phyloP scores from a whole-genome alignment of 2,329 filamentous ascomycete genomes.

The Ophiobolus disseminans region DNA sequence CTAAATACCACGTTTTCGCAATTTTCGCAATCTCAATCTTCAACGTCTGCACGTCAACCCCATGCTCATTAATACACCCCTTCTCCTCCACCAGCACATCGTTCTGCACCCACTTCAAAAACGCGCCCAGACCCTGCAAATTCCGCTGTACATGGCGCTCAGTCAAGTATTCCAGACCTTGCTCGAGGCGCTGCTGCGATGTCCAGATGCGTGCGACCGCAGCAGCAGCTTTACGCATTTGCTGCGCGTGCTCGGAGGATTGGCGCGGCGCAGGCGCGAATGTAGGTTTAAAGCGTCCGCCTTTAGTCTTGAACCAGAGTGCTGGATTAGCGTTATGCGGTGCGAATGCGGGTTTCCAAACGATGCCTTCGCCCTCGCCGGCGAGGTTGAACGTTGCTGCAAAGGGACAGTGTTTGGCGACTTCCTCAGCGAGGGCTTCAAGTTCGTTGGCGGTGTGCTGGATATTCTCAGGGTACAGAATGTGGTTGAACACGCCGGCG shows the following conservation, averaged over 20 bases:
- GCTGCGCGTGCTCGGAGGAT: slow-evolving; percentile 10
- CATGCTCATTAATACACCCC: slow-evolving; percentile 22
- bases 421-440: slow-evolving; percentile 20
- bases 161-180: slow-evolving; percentile 34
- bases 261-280: slow-evolving; percentile 24
- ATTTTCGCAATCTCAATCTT: slow-evolving; percentile 30
- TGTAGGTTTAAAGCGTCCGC: slow-evolving; percentile 35
- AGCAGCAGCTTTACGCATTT: slow-evolving; percentile 19
- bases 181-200: slow-evolving; percentile 28
- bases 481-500: slow-evolving; percentile 22
- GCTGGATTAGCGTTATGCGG: slow-evolving; percentile 17
- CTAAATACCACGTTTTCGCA: slow-evolving; percentile 34
- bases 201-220: slow-evolving; percentile 27
- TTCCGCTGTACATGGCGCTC: slow-evolving; percentile 20
- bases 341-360: slow-evolving; percentile 30
- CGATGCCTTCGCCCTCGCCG: slow-evolving; percentile 35
- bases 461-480: slow-evolving; percentile 21
- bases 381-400: slow-evolving; percentile 27
- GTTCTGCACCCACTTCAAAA: slow-evolving; percentile 34
- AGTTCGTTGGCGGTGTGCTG: slow-evolving; percentile 20
- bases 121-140: slow-evolving; percentile 23
- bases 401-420: slow-evolving; percentile 33
- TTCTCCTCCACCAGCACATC: slow-evolving; percentile 35
- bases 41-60: slow-evolving; percentile 25
- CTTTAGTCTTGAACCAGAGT: slow-evolving; percentile 40